Base-by-base conservation (phyloP, 805 yeast genomes). In the Schwanniomyces vanrijiae region DNA sequence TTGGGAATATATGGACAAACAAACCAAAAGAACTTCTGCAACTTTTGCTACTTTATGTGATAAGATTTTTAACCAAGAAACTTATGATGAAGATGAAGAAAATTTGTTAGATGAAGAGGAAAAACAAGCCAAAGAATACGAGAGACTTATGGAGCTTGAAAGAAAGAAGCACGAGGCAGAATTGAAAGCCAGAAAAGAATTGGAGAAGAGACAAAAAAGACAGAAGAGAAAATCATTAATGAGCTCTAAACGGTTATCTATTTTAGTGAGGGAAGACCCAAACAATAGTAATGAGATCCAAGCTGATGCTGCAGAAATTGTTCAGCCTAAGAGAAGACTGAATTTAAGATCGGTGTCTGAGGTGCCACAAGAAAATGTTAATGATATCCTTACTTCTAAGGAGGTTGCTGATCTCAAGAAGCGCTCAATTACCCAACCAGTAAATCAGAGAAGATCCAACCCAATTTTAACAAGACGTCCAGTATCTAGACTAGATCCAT, bases 1-100 rank as follows among this genome's bases (percentile, higher is more conserved):
- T 50, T 81, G 88, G 82, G 86, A 82, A 55, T 79, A 79, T 55
- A 78, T 85, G 64, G 88, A 84, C 56, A 82, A 79, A 56, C 88
- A 83, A 61, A 83, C 90, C 5, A 84, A 80, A 65, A 76, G 94
- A 64, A 84, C 91, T 1, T 82, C 88, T 31, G 83, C 88, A 13
- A 87, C 86, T 51, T 86, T 86, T 71, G 94, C 90, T 10, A 78
- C 86, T 2, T 69, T 86, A 37, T 84, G 90, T 71, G 92, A 86
- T 66, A 83, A 81, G 64, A 81, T 86, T 48, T 86, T 86, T 71
- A 86, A 81, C 56, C 86, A 84, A 62, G 90, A 84, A 58, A 67
- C 62, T 2, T 71, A 72, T 51, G 65, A 68, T 42, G 78, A 76
- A 53, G 81, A 76, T 44, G 87, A 82, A 49, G 76, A 68, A 49